Evolutionary conservation across 176 grass and related monocot genomes (phyloP).

Genomic region (Triticum turgidum): DNA sequence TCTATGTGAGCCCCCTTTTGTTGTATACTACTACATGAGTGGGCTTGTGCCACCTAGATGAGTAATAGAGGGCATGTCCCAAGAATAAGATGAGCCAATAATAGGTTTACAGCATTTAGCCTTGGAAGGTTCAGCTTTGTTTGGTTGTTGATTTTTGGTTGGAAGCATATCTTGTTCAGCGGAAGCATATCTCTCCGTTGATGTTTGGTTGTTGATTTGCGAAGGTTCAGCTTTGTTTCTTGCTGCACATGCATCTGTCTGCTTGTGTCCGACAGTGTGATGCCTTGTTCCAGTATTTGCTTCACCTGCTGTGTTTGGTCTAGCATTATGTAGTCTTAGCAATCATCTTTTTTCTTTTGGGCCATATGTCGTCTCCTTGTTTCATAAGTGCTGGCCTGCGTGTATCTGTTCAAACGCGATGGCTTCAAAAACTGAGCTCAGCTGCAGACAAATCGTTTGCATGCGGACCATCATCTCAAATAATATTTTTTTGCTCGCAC

Average conservation of each 20-base stretch:
- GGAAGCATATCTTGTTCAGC: too few relatives aligned
- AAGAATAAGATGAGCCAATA: conserved; percentile 18
- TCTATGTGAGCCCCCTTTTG: background rate
- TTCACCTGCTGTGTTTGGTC: background rate
- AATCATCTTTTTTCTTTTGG: background rate
- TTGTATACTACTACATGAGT: conserved; percentile 32
- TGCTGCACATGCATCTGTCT: conserved; percentile 9
- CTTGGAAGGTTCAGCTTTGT: background rate
- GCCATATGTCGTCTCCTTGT: background rate
- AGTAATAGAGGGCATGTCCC: background rate
- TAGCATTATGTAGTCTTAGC: background rate
- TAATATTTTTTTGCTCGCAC: background rate
- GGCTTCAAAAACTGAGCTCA: background rate
- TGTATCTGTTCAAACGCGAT: background rate
- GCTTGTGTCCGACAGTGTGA: background rate
- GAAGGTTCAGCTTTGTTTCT: background rate
- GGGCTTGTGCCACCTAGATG: conserved; percentile 24
- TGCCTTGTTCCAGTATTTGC: background rate
- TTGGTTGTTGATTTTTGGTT: background rate
- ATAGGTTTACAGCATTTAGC: conserved; percentile 16
- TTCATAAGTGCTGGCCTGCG: background rate
- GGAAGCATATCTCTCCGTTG: too few relatives aligned
- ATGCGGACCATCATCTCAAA: background rate
- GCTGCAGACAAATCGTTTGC: background rate
- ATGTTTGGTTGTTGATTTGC: background rate